A percentile compares a stretch with the other conserved stretches of the same genome.
Evolutionary conservation across 805 yeast genomes (phyloP).

Genomic region (Yarrowia yakushimensis): DNA sequence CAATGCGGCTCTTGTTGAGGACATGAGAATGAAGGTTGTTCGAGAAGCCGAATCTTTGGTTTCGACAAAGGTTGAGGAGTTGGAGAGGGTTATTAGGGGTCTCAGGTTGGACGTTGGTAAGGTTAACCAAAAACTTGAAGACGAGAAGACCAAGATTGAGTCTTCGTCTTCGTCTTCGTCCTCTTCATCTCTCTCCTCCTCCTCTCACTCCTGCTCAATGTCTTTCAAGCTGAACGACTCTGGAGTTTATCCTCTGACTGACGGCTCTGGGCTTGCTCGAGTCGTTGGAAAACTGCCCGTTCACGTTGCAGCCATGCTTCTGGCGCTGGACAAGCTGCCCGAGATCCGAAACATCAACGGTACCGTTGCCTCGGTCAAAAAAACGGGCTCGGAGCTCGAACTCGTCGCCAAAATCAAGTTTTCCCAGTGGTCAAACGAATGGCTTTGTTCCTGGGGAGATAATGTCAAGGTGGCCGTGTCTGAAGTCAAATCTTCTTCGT

Average conservation of each 20-base stretch:
- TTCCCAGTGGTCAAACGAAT: slow-evolving; percentile 14
- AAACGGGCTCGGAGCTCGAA: neutral
- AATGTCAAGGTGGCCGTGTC: neutral
- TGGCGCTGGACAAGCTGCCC: slow-evolving; percentile 2
- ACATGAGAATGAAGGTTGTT: neutral
- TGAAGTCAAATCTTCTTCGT: neutral
- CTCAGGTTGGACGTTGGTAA: too few relatives aligned
- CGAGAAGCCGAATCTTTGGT: neutral
- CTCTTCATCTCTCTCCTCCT: neutral
- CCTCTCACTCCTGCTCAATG: neutral
- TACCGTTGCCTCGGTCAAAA: neutral
- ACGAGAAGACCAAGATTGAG: neutral
- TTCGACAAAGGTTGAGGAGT: neutral
- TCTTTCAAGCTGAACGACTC: neutral
- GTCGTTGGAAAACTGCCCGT: neutral
- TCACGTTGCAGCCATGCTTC: slow-evolving; percentile 4
- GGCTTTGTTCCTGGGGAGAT: slow-evolving; percentile 15
- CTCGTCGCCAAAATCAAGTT: neutral
- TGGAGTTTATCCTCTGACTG: slow-evolving; percentile 6
- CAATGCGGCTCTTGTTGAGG: neutral
- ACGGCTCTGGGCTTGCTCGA: slow-evolving; percentile 3
- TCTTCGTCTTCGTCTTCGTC: too few relatives aligned
- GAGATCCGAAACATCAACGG: slow-evolving; percentile 5
- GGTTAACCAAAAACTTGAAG: neutral
- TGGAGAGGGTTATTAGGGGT: too few relatives aligned